These are phyloP conservation scores for Coprinopsis marcescibilis DNA, from an alignment of 768 basidiomycete genomes.

Conservation along the genomic window DNA sequence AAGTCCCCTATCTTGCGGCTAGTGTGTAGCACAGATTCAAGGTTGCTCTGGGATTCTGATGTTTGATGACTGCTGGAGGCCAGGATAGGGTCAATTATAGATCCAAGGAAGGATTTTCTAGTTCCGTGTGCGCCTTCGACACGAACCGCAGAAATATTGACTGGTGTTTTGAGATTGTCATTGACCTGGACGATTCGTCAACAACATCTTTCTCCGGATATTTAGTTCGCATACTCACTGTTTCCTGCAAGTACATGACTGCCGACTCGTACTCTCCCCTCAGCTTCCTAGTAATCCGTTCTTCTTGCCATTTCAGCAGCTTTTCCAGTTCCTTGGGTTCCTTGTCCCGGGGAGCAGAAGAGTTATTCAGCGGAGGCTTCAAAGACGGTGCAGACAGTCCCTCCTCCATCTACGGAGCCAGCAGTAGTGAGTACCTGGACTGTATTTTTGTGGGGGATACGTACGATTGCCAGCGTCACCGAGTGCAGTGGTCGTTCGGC, in stretches of 20 bases:
- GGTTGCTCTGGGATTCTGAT: constrained; percentile 23
- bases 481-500: not conserved
- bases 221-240: constrained; percentile 37
- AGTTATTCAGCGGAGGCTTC: constrained; percentile 47
- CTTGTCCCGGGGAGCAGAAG: constrained; percentile 48
- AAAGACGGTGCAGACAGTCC: constrained; percentile 18
- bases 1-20: constrained; percentile 60
- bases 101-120: constrained; percentile 74
- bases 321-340: constrained; percentile 54
- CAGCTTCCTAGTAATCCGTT: constrained; percentile 62
- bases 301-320: constrained; percentile 65
- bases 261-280: constrained; percentile 75
- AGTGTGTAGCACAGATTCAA: constrained; percentile 66
- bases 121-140: constrained; percentile 75
- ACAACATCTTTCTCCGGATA: not conserved
- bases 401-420: constrained; percentile 10
- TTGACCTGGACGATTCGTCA: constrained; percentile 45
- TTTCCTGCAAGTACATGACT: constrained; percentile 53
- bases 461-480: not conserved
- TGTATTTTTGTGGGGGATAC: too few species aligned
- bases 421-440: too few species aligned
- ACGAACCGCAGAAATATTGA: constrained; percentile 71
- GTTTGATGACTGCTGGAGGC: constrained; percentile 14
- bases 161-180: constrained; percentile 56
- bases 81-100: constrained; percentile 64